Base-by-base conservation (phyloP, 75 land plant species). In the Cunninghamia lanceolata region DNA sequence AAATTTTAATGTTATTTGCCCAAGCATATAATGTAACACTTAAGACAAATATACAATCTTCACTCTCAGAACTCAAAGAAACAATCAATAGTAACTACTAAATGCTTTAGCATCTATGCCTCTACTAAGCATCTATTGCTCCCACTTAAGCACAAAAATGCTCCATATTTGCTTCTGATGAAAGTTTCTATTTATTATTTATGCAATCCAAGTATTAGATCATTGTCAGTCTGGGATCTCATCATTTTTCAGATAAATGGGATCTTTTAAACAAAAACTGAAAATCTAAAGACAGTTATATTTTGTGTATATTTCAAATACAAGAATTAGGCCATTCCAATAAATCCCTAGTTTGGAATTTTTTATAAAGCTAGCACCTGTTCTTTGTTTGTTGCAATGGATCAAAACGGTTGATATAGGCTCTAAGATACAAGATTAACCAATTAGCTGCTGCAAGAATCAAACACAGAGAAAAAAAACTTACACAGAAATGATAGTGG, bases 401-500 rank as follows among this genome's bases (percentile, higher is more conserved):
- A 11, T 28, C 14, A 80, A 80, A 45, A 50, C 13, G 52, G 15
- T 13, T 15, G 13, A 50, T 14, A 45, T 42, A n/a, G 9, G 4
- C 47, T 80, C 34, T 80, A 80, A 13, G 30, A 1, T 43, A n/a
- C 32, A 79, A 79, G 36, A 17, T 79, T 79, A 79, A 43, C 9
- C 30, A 79, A 76, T 43, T 71, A 30, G 74, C 35, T 30, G 11
- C 74, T 71, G 74, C 74, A 71, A 21, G 75, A 3, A 21, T 43
- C 82, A 80, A 45, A 43, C 30, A 45, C 28, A 6, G 25, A 82
- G 46, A 19, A 53, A 30, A 85, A 38, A 71, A 32, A 50, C 88
- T 87, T 87, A 87, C 88, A 87, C 52, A 25, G 88, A 84, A 70
- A 68, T 28, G 35, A 87, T 52, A 63, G 30, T 70, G 74, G 47